A percentile compares a stretch with the other conserved stretches of the same genome.
Evolutionary conservation across 176 grass and related monocot genomes (phyloP).

Genomic region (Triticum timopheevii): DNA sequence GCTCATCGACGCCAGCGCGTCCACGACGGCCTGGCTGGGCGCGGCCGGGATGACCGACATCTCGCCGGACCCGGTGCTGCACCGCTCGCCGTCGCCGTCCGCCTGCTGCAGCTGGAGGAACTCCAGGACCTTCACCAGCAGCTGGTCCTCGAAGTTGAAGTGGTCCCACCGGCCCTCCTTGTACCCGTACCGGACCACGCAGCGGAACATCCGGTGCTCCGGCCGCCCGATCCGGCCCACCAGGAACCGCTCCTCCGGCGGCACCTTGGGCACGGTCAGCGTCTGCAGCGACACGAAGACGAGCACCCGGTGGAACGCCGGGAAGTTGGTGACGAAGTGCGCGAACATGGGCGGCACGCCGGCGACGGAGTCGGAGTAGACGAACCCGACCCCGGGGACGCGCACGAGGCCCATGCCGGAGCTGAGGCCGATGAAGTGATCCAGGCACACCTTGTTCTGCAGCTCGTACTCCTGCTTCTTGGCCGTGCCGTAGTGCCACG

Average conservation of each 20-base stretch:
- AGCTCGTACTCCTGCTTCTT: slow-evolving; percentile 75
- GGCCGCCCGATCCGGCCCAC: slow-evolving; percentile 61
- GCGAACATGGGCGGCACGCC: slow-evolving; percentile 86
- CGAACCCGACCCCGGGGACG: slow-evolving; percentile 71
- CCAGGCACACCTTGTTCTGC: slow-evolving; percentile 75
- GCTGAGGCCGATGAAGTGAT: slow-evolving; percentile 58
- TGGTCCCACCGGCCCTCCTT: slow-evolving; percentile 69
- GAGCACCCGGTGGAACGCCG: slow-evolving; percentile 80
- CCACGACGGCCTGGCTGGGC: slow-evolving; percentile 13
- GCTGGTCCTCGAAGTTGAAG: slow-evolving; percentile 77
- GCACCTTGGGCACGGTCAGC: slow-evolving; percentile 72
- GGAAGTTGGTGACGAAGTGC: slow-evolving; percentile 96
- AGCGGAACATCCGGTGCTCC: slow-evolving; percentile 55
- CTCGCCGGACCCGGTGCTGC: slow-evolving; percentile 26
- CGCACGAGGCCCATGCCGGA: slow-evolving; percentile 67
- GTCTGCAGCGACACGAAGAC: slow-evolving; percentile 80
- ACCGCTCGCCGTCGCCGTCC: neutral
- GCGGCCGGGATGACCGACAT: slow-evolving; percentile 40
- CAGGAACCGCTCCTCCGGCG: slow-evolving; percentile 53
- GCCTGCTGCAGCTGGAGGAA: slow-evolving; percentile 54
- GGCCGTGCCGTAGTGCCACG: slow-evolving; percentile 88
- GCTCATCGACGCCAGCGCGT: slow-evolving; percentile 23
- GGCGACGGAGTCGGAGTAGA: slow-evolving; percentile 51
- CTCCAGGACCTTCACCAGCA: slow-evolving; percentile 76
- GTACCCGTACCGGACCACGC: slow-evolving; percentile 72